Evolutionary conservation across 495 filamentous ascomycete genomes (phyloP).

Genomic region (Monascus purpureus): DNA sequence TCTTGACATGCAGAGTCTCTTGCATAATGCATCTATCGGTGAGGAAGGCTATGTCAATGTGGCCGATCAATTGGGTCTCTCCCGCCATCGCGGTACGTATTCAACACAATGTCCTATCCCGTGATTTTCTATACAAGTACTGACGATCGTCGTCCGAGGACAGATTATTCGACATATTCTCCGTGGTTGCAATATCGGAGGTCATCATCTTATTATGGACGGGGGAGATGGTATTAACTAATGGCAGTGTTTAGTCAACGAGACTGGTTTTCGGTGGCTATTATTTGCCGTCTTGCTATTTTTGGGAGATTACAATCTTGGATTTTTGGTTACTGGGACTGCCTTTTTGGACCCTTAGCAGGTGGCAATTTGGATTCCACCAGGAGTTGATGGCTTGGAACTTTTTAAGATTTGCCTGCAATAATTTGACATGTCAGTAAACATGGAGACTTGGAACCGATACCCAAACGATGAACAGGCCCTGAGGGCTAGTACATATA

Average conservation of each 20-base stretch:
- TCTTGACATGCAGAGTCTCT: constrained; percentile 28
- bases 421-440: too few species aligned
- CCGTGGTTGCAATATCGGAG: constrained; percentile 19
- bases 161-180: constrained; percentile 32
- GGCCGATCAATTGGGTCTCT: constrained; percentile 46
- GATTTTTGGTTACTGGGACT: too few species aligned
- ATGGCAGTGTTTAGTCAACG: neutral
- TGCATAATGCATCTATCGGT: constrained; percentile 21
- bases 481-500: too few species aligned
- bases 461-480: too few species aligned
- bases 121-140: neutral
- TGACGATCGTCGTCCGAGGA: constrained; percentile 1
- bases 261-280: too few species aligned
- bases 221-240: constrained; percentile 1
- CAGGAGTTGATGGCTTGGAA: too few species aligned
- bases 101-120: constrained; percentile 1
- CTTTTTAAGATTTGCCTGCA: too few species aligned
- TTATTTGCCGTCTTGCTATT: too few species aligned
- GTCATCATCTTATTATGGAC: constrained; percentile 13
- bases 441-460: too few species aligned
- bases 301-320: too few species aligned
- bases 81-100: constrained; percentile 35
- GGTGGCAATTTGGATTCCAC: too few species aligned
- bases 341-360: too few species aligned
- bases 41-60: constrained; percentile 56